A percentile compares a stretch with the other conserved stretches of the same genome.
These are phyloP conservation scores for Fonsecaea multimorphosa DNA, from an alignment of 2,329 filamentous ascomycete genomes.

Conservation along the genomic window DNA sequence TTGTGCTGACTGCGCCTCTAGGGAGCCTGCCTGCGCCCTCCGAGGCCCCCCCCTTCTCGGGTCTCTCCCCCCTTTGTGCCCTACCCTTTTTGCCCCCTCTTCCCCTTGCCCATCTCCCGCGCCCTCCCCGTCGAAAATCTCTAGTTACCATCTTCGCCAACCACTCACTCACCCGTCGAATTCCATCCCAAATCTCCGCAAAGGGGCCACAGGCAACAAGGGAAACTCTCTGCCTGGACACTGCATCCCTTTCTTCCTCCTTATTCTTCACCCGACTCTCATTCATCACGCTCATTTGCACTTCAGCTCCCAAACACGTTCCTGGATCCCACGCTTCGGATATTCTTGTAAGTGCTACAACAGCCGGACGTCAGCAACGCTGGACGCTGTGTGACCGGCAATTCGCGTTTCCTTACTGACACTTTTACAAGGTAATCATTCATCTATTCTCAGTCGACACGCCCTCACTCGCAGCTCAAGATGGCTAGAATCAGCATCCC, in stretches of 20 bases:
- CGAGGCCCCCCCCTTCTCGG: too few relatives aligned
- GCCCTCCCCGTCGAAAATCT: not conserved
- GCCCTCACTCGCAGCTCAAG: not conserved
- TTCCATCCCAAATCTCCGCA: conserved; percentile 19
- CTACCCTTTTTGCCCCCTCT: conserved; percentile 1
- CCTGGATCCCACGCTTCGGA: not conserved
- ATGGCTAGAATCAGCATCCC: conserved; percentile 95
- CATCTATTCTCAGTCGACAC: not conserved
- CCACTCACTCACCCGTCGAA: conserved; percentile 2
- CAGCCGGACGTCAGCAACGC: not conserved
- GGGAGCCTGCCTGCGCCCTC: conserved; percentile 7
- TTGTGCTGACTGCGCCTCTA: conserved; percentile 20
- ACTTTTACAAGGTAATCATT: not conserved
- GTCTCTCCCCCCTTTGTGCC: not conserved
- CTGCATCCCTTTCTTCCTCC: not conserved
- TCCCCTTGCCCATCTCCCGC: not conserved
- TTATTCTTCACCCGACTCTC: conserved; percentile 5
- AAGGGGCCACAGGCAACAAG: conserved; percentile 11
- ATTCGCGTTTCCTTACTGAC: not conserved
- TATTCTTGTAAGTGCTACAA: conserved; percentile 4
- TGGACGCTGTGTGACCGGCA: not conserved
- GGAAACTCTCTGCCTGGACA: conserved; percentile 1
- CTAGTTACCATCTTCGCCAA: not conserved
- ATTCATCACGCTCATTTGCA: conserved; percentile 12
- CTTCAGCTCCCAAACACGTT: not conserved